Base-by-base conservation (phyloP, 345 rosid species). In the Ricinus communis region DNA sequence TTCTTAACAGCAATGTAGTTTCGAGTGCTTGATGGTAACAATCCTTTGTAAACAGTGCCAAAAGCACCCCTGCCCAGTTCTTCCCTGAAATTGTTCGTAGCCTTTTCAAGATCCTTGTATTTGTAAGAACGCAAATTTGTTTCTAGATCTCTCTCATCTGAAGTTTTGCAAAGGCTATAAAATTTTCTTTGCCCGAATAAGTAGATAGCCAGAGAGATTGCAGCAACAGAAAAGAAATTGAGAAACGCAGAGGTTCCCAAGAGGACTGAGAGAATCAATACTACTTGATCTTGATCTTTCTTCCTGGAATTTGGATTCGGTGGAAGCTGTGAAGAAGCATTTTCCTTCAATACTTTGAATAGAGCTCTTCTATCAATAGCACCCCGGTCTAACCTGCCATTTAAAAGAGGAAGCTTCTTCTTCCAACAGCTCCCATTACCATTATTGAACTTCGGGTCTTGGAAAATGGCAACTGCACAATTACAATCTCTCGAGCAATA, bases 331-430 rank as follows among this genome's bases (percentile, higher is more conserved):
- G 18, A 27, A 57, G 51, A 46, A 49, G 27, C 15, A 52, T 31
- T 66, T 33, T 22, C n/a, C 49, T 74, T 74, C 41, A 64, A 36
- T 49, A 66, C 72, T 45, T 74, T 74, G 47, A 66, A 12, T 0
- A 79, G 73, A 52, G 1, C 76, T 21, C 18, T 74, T 5, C 69
- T 55, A 10, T 28, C 47, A 12, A 43, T 0, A 6, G 1, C n/a
- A 21, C 0, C 12, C 0, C 0, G 5, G 45, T 60, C 62, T 7
- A 15, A 0, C 22, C 55, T 28, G 22, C 77, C 82, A 56, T 68
- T 71, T 0, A 71, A 62, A 3, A 79, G 64, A 0, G 79, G 79
- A 22, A 71, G 33, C 45, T 24, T 79, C 74, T 75, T 75, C 67
- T 75, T 75, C 61, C 64, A 68, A 30, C 77, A 79, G 2, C 0